Conservation (phyloP, 805 yeast species). For the Saccharomycopsis sp. region DNA sequence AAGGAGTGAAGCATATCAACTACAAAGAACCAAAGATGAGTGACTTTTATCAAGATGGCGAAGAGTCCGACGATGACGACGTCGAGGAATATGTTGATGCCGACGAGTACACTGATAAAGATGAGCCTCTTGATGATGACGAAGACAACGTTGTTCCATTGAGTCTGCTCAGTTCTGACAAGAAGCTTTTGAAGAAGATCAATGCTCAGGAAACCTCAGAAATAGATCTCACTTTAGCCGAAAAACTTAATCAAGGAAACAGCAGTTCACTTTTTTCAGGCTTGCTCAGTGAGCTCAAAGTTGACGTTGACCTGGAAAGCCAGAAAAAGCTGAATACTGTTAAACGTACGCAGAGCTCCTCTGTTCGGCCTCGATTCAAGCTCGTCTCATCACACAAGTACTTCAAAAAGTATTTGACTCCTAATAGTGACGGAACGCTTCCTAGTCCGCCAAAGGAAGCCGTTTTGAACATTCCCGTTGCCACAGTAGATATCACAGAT, state of each 20-base stretch:
- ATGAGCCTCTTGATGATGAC: not conserved
- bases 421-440: not conserved
- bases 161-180: not conserved
- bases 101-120: not conserved
- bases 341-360: not conserved
- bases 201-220: not conserved
- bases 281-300: not conserved
- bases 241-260: not conserved
- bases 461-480: not conserved
- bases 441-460: not conserved
- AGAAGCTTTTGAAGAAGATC: not conserved
- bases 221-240: not conserved
- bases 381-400: not conserved
- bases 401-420: not conserved
- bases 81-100: slow-evolving; percentile 13
- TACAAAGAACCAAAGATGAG: slow-evolving; percentile 11
- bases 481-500: not conserved
- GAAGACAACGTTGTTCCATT: not conserved
- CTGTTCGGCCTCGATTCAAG: not conserved
- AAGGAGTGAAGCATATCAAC: slow-evolving; percentile 4
- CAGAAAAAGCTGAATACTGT: not conserved
- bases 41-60: slow-evolving; percentile 7
- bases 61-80: slow-evolving; percentile 30
- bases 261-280: not conserved
- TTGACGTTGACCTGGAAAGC: not conserved